phyloP scores from a whole-genome alignment of 139 green algal genomes.

The Volvox reticuliferus region DNA sequence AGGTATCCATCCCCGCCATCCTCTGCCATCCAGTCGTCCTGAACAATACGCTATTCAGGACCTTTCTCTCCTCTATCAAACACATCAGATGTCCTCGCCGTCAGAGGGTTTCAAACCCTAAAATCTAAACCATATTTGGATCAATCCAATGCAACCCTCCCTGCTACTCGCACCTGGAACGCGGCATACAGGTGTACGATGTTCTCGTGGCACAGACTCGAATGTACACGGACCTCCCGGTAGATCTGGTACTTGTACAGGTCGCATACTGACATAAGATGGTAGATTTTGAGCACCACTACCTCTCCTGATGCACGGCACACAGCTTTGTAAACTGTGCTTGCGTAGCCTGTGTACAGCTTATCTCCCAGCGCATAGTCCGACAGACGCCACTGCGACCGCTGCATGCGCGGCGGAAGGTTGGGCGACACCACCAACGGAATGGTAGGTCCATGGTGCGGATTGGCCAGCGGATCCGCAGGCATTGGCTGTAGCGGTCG shows the following conservation, averaged over 20 bases:
- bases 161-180: constrained; percentile 51
- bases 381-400: constrained; percentile 61
- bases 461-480: constrained; percentile 44
- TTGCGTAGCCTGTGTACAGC: constrained; percentile 72
- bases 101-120: too few species aligned
- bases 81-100: too few species aligned
- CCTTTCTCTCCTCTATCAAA: too few species aligned
- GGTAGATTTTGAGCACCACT: constrained; percentile 72
- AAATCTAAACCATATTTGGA: too few species aligned
- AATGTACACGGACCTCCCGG: constrained; percentile 69
- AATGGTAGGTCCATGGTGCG: constrained; percentile 51
- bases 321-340: constrained; percentile 67
- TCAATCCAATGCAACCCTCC: too few species aligned
- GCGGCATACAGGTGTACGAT: constrained; percentile 69
- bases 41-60: neutral
- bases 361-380: constrained; percentile 70
- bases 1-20: too few species aligned
- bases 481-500: constrained; percentile 49
- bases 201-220: constrained; percentile 67
- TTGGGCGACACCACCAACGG: constrained; percentile 59
- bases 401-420: constrained; percentile 67
- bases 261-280: constrained; percentile 63
- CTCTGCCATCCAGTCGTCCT: too few species aligned
- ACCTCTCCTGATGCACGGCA: constrained; percentile 62
- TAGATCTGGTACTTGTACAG: constrained; percentile 77